Conservation (phyloP, 768 basidiomycete genomes). For the Agaricus bisporus region DNA sequence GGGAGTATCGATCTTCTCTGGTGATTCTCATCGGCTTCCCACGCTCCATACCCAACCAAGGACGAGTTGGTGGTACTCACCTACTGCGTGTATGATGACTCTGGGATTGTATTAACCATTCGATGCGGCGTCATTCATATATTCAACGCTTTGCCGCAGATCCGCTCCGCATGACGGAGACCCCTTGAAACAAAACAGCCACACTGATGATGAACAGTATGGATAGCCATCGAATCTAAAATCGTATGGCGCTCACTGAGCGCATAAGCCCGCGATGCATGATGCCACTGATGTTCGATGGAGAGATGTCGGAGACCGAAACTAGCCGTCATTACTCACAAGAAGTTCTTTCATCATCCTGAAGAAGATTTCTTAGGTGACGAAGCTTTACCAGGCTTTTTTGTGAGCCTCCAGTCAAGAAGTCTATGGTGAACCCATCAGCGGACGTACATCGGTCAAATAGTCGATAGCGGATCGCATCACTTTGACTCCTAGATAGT, state of each 20-base stretch:
- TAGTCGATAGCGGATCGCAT: slow-evolving; percentile 10
- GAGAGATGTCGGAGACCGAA: not conserved
- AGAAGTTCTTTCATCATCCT: not conserved
- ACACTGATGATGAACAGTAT: slow-evolving; percentile 1
- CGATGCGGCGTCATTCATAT: not conserved
- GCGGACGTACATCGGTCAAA: slow-evolving; percentile 2
- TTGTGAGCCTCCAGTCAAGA: slow-evolving; percentile 1
- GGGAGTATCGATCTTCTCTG: slow-evolving; percentile 8
- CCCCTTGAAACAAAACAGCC: not conserved
- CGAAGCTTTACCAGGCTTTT: not conserved
- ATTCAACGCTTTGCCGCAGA: not conserved
- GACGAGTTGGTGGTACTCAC: not conserved
- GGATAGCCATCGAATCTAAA: slow-evolving; percentile 12
- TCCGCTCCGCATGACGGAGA: not conserved
- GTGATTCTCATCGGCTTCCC: slow-evolving; percentile 4
- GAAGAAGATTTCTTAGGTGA: not conserved
- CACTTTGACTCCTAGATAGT: slow-evolving; percentile 1
- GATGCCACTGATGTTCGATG: not conserved
- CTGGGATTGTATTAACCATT: not conserved
- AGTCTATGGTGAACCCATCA: not conserved
- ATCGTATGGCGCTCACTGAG: not conserved
- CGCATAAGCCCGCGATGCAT: slow-evolving; percentile 1
- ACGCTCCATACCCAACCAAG: not conserved
- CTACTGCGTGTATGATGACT: not conserved
- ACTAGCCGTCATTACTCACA: not conserved